Percentiles rank a stretch among this genome's conserved stretches.
Conservation (phyloP, 768 basidiomycete genomes). For the Roridomyces roridus region DNA sequence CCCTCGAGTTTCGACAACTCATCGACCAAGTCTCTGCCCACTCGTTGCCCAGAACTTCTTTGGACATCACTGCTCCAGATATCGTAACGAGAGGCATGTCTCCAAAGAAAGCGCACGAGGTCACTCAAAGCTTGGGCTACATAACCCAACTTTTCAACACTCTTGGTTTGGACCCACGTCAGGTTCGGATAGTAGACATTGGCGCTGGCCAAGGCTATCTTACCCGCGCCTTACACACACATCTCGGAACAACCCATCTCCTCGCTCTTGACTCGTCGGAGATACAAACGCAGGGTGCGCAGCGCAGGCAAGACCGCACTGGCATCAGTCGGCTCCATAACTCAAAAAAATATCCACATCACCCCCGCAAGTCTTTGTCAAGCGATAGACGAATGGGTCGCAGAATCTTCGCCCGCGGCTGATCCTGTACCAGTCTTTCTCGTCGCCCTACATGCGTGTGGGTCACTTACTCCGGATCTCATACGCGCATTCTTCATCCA, state of each 20-base stretch:
- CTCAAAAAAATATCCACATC: conserved; percentile 63
- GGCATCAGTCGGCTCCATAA: conserved; percentile 43
- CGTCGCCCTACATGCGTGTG: conserved; percentile 78
- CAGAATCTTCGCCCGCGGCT: conserved; percentile 14
- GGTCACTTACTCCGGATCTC: conserved; percentile 72
- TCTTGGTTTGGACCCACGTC: conserved; percentile 26
- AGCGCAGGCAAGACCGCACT: conserved; percentile 43
- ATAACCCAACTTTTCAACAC: conserved; percentile 44
- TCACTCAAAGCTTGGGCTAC: conserved; percentile 65
- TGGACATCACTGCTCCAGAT: conserved; percentile 4
- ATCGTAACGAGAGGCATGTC: conserved; percentile 57
- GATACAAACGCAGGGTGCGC: conserved; percentile 64
- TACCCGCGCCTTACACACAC: conserved; percentile 53
- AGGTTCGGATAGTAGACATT: conserved; percentile 65
- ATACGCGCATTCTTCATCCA: conserved; percentile 55
- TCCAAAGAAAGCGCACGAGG: conserved; percentile 80
- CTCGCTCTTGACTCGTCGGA: conserved; percentile 72
- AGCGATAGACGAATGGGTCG: conserved; percentile 61
- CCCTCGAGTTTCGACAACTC: conserved; percentile 8
- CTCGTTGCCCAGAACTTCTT: conserved; percentile 10
- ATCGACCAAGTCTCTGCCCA: conserved; percentile 13
- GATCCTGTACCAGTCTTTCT: conserved; percentile 56
- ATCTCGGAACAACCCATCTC: conserved; percentile 46
- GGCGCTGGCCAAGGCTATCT: conserved; percentile 81
- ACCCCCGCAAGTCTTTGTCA: conserved; percentile 51